Evolutionary conservation across 345 rosid species (phyloP), one percentile per base, ranked within the genome.

Genomic region (Tarenaya hassleriana): DNA sequence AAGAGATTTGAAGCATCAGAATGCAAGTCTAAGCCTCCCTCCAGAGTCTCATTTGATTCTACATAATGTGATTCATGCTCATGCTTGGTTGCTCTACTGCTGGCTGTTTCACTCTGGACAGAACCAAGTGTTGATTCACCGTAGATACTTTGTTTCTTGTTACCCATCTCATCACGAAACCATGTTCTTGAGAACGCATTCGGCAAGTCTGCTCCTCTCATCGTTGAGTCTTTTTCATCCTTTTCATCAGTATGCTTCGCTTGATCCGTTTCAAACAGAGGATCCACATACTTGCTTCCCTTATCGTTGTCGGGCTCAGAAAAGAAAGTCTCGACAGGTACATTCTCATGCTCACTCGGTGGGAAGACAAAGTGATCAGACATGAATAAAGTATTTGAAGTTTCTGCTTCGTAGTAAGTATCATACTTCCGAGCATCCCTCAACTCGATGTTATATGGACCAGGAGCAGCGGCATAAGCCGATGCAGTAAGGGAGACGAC

Each of bases 401-500:
- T 61, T 52, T 75, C 97, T 15, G 71, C 77, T 42, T 64, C 79
- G 8, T 46, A 63, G 9, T 56, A 45, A 47, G 61, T 50, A 61
- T 68, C 68, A 27, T 27, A 69, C 66, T 64, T 62, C 1, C 49
- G 68, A 4, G 70, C 66, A 64, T 83, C 76, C 50, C 55, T 70
- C 10, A 50, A 13, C 19, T 71, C 79, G 50, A 62, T 65, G 37
- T 75, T 78, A 38, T 57, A 48, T 0, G 97, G 84, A 74, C 95
- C 79, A 41, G 97, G 89, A 67, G 92, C 68, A 61, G 97, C 95
- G 63, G 87, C 94, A 61, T 94, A 94, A 16, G 97, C 64, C 8
- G 99, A 94, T 50, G 94, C 92, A 18, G 99, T 88, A 16, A 94
- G 86, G 1, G 94, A 80, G 7, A 94, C 94, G 13, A 94, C 95